These are phyloP conservation scores for Kwoniella dendrophila DNA, from an alignment of 768 basidiomycete genomes.

Conservation along the genomic window DNA sequence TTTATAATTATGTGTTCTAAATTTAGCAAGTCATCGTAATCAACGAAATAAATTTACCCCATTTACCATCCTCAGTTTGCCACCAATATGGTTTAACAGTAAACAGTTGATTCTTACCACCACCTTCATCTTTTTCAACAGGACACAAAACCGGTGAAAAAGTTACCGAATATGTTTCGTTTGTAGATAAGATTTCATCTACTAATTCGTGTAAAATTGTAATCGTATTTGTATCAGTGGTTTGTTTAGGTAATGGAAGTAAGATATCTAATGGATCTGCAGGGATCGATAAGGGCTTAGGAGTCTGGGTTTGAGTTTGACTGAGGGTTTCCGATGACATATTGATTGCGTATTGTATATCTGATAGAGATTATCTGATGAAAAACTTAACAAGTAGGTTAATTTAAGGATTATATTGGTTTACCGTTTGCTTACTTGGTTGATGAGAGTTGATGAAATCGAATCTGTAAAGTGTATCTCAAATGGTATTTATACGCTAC, in stretches of 20 bases:
- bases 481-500: too few relatives aligned
- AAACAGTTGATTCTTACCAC: constrained; percentile 10
- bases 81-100: constrained; percentile 13
- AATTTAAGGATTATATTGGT: not conserved
- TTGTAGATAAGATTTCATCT: not conserved
- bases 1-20: too few relatives aligned
- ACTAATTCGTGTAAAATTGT: not conserved
- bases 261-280: constrained; percentile 8
- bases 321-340: not conserved
- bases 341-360: not conserved
- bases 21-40: not conserved
- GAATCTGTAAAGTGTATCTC: too few relatives aligned
- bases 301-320: too few relatives aligned
- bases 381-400: not conserved
- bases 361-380: too few relatives aligned
- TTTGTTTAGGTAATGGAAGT: not conserved
- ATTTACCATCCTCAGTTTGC: constrained; percentile 1
- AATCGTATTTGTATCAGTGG: not conserved
- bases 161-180: constrained; percentile 6
- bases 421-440: not conserved
- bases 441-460: not conserved
- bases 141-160: constrained; percentile 19
- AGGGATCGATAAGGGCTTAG: not conserved
- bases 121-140: not conserved
- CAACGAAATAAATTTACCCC: constrained; percentile 1